phyloP scores from a whole-genome alignment of 768 basidiomycete species.

The Clitopilus passeckerianus region DNA sequence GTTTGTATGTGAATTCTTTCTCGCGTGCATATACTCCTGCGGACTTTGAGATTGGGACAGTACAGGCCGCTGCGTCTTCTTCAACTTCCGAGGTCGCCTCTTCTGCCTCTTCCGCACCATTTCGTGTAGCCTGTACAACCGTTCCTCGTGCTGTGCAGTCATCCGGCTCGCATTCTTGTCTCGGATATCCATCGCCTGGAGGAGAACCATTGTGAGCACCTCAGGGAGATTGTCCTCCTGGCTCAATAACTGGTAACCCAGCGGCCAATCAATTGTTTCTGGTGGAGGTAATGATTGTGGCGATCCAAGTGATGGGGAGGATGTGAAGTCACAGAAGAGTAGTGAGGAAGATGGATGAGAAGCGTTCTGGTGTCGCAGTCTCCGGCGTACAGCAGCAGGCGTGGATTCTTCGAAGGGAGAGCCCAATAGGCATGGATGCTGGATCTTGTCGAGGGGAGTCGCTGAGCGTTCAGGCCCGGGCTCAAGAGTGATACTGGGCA shows the following conservation, averaged over 20 bases:
- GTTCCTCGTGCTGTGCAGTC: neutral
- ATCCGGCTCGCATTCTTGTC: conserved; percentile 5
- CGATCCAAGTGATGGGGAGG: conserved; percentile 4
- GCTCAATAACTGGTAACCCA: neutral
- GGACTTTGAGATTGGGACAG: too few relatives aligned
- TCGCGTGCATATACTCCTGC: neutral
- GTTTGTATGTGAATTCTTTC: neutral
- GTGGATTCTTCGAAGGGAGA: neutral
- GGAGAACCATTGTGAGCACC: conserved; percentile 20
- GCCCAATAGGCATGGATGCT: neutral
- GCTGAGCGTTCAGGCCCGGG: neutral
- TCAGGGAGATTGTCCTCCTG: conserved; percentile 8
- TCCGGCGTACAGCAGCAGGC: neutral
- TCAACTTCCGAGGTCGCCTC: neutral
- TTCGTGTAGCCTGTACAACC: neutral
- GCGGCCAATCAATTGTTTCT: neutral
- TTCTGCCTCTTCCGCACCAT: neutral
- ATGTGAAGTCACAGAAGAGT: neutral
- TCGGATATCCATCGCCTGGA: conserved; percentile 23
- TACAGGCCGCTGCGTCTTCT: neutral
- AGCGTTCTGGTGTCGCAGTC: neutral
- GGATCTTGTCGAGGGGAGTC: neutral
- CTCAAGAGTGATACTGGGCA: neutral
- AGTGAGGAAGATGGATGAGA: neutral
- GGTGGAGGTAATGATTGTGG: conserved; percentile 1